phyloP scores from a whole-genome alignment of 2,329 filamentous ascomycete genomes.

The Ramularia collo-cygni region DNA sequence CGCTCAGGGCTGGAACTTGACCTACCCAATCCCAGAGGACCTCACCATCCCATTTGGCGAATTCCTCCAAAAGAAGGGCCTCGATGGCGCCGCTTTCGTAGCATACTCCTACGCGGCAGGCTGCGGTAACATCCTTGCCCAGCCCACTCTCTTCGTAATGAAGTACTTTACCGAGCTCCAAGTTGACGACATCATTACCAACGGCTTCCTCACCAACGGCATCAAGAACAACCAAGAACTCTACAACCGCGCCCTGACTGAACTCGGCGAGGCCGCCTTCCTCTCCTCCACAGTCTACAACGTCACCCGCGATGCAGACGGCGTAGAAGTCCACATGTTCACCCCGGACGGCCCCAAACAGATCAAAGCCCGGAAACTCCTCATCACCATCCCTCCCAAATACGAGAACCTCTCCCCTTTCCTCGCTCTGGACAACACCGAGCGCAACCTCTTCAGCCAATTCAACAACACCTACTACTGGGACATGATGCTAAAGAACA shows the following conservation, averaged over 20 bases:
- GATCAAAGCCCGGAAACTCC: constrained; percentile 36
- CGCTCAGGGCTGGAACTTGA: constrained; percentile 38
- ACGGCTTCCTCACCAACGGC: constrained; percentile 13
- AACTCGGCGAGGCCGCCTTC: constrained; percentile 24
- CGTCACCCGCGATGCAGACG: constrained; percentile 13
- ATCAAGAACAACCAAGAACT: constrained; percentile 2
- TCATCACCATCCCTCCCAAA: constrained; percentile 39
- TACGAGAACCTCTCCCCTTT: constrained; percentile 32
- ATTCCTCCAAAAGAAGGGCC: constrained; percentile 43
- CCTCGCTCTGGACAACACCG: constrained; percentile 30
- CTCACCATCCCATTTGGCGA: constrained; percentile 43
- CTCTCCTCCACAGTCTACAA: constrained; percentile 20
- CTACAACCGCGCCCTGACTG: constrained; percentile 3
- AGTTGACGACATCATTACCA: constrained; percentile 3
- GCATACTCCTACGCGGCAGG: constrained; percentile 40
- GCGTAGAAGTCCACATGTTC: constrained; percentile 25
- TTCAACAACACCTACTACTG: constrained; percentile 29
- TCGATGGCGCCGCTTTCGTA: constrained; percentile 37
- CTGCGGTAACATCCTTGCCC: constrained; percentile 38
- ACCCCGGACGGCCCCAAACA: constrained; percentile 28
- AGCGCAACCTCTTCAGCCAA: constrained; percentile 33
- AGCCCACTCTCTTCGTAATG: constrained; percentile 43
- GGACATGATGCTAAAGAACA: constrained; percentile 16
- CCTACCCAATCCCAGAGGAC: constrained; percentile 39
- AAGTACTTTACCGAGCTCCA: constrained; percentile 25